Evolutionary conservation across 2,329 filamentous ascomycete genomes (phyloP), one percentile per base, ranked within the genome.

Genomic region (Teratosphaeria zuluensis): DNA sequence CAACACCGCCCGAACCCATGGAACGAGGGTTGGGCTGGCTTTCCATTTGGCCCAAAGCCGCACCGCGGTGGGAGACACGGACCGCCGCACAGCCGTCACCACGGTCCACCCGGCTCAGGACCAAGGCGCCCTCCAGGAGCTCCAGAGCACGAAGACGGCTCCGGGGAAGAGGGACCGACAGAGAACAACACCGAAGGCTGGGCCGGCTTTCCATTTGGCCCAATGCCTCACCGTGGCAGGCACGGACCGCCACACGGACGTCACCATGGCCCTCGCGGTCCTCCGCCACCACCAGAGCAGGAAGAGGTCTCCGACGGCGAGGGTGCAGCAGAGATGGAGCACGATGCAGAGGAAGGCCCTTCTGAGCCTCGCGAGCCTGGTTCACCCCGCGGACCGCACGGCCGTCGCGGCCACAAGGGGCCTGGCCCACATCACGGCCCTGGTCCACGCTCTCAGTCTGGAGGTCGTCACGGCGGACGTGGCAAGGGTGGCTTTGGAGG

Each of bases 11-110:
- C 57, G 1, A 60, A 61, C 38, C 59, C 59, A 46, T 68, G 67
- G 66, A 51, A 57, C 11, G 70, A 73, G 63, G 71, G 68, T 59
- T 75, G 71, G 69, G 71, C 69, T 64, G 70, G 69, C 58, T 75
- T 72, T 66, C 68, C 70, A 8, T 70, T 66, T 58, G 67, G 67
- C 11, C 66, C 64, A 24, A 60, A 69, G 58, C 59, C 69, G 19
- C 66, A 68, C 58, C 67, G 65, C 55, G 65, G 69, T 38, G 38
- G 63, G 59, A 48, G 35, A 46, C 62, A 59, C 38, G 46, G 53
- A 32, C 54, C 57, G 21, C 51, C 21, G 8, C 51, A 53, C 35
- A 4, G 56, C 12, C 48, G 35, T 55, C 59, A 57, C 28, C 51
- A 52, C 30, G 35, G 21, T 8, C 52, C 58, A 4, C 55, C 51